Evolutionary conservation across 495 filamentous ascomycete species (phyloP).

Genomic region (Penicillium turbatum): DNA sequence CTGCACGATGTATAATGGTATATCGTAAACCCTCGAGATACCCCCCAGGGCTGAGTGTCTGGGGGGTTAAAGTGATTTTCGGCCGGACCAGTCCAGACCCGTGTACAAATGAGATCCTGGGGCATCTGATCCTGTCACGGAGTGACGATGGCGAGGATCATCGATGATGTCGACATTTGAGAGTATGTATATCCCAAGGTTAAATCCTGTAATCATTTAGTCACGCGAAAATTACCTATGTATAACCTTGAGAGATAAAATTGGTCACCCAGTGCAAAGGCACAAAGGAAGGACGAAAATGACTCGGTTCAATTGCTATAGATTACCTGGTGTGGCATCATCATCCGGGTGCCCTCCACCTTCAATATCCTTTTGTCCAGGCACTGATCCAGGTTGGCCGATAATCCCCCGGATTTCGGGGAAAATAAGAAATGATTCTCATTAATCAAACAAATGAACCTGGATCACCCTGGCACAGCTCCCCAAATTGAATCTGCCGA

Average conservation of each 20-base stretch:
- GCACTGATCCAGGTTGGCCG: conserved; percentile 5
- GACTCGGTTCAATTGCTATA: conserved; percentile 3
- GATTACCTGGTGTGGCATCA: neutral
- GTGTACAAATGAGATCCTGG: neutral
- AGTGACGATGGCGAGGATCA: conserved; percentile 23
- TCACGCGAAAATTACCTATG: conserved; percentile 20
- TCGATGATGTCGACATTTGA: conserved; percentile 31
- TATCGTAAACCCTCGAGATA: neutral
- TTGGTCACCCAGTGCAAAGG: conserved; percentile 16
- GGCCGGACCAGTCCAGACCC: conserved; percentile 3
- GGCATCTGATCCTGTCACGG: conserved; percentile 3
- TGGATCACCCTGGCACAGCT: conserved; percentile 6
- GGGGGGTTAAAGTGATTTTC: neutral
- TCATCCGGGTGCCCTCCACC: neutral
- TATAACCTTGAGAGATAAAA: conserved; percentile 6
- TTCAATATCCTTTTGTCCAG: too few relatives aligned
- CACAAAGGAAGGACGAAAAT: neutral
- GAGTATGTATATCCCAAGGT: neutral
- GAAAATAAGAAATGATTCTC: neutral
- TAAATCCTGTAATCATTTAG: conserved; percentile 21
- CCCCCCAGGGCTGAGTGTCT: neutral
- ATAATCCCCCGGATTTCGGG: conserved; percentile 11
- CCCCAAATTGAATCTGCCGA: neutral
- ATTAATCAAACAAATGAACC: conserved; percentile 5
- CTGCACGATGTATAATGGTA: neutral